These are phyloP conservation scores for Pichia sorboxylosa DNA, from an alignment of 1,139 yeast genomes.

Conservation along the genomic window DNA sequence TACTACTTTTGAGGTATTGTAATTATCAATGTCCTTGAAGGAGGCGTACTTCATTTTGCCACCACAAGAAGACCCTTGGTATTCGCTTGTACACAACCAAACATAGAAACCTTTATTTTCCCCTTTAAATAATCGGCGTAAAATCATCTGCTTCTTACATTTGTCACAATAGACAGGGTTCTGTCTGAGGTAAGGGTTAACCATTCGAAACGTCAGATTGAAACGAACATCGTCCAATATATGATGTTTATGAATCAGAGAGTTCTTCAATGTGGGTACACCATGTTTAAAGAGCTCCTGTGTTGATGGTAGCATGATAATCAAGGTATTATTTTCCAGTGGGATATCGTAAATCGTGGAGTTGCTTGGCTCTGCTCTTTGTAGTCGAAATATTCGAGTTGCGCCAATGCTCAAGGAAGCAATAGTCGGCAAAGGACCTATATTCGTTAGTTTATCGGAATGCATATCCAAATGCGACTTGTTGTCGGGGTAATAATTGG, in stretches of 20 bases:
- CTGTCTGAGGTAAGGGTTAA: conserved; percentile 26
- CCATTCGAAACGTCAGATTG: conserved; percentile 54
- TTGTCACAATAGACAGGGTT: conserved; percentile 39
- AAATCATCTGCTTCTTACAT: conserved; percentile 35
- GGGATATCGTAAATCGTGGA: conserved; percentile 36
- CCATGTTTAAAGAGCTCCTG: conserved; percentile 63
- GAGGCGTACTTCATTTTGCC: conserved; percentile 41
- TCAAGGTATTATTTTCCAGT: conserved; percentile 51
- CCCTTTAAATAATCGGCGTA: conserved; percentile 36
- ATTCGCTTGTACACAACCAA: conserved; percentile 39
- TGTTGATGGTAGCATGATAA: conserved; percentile 66
- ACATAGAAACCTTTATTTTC: conserved; percentile 39
- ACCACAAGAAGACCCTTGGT: conserved; percentile 30
- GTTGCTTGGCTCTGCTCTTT: conserved; percentile 24
- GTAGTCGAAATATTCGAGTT: conserved; percentile 52
- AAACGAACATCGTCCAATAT: conserved; percentile 40
- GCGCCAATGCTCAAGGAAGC: conserved; percentile 59
- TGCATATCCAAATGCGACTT: conserved; percentile 56
- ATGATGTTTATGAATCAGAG: conserved; percentile 28
- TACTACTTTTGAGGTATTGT: conserved; percentile 13
- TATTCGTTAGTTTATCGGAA: conserved; percentile 55
- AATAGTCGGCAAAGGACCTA: conserved; percentile 60
- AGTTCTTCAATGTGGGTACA: conserved; percentile 31
- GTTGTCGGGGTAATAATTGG: conserved; percentile 41
- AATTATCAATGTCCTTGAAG: conserved; percentile 20